Conservation (phyloP, 192 early-diverging fungal genomes). For the Coemansia sp. region DNA sequence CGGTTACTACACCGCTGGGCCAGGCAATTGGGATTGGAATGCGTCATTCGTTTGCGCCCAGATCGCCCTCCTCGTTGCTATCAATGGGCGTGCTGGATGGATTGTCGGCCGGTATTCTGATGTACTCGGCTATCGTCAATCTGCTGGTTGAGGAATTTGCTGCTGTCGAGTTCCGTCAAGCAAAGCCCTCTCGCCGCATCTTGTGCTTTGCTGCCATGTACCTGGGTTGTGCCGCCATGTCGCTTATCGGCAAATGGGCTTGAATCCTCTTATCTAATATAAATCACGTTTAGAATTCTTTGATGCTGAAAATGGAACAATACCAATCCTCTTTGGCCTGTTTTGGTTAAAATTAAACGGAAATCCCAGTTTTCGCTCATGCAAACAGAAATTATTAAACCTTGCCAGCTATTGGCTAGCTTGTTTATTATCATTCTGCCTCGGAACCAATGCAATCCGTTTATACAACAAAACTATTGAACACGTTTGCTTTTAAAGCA, state of each 20-base stretch:
- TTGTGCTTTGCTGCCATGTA: slow-evolving; percentile 63
- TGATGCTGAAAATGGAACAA: too few species aligned
- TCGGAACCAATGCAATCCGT: too few species aligned
- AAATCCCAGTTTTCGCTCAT: too few species aligned
- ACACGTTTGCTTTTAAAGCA: neutral
- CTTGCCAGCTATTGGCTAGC: too few species aligned
- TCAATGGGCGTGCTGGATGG: slow-evolving; percentile 76
- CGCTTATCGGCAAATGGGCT: slow-evolving; percentile 75
- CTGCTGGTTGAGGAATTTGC: slow-evolving; percentile 73
- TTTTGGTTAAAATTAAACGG: too few species aligned
- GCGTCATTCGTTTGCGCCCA: slow-evolving; percentile 58
- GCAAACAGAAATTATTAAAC: too few species aligned
- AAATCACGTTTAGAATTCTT: too few species aligned
- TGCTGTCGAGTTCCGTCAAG: slow-evolving; percentile 49
- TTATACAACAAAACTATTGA: too few species aligned
- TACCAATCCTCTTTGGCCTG: too few species aligned
- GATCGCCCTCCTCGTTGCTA: slow-evolving; percentile 56
- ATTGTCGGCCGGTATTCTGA: slow-evolving; percentile 75
- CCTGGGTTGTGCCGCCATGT: slow-evolving; percentile 71
- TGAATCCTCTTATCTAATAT: slow-evolving; percentile 21
- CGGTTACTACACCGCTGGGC: slow-evolving; percentile 82
- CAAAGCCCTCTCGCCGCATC: slow-evolving; percentile 30
- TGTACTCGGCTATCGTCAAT: slow-evolving; percentile 75
- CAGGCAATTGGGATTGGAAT: slow-evolving; percentile 75
- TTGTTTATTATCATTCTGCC: too few species aligned